Conservation (phyloP, 108 stramenopile genomes). For the Nannochloropsis granulata region DNA sequence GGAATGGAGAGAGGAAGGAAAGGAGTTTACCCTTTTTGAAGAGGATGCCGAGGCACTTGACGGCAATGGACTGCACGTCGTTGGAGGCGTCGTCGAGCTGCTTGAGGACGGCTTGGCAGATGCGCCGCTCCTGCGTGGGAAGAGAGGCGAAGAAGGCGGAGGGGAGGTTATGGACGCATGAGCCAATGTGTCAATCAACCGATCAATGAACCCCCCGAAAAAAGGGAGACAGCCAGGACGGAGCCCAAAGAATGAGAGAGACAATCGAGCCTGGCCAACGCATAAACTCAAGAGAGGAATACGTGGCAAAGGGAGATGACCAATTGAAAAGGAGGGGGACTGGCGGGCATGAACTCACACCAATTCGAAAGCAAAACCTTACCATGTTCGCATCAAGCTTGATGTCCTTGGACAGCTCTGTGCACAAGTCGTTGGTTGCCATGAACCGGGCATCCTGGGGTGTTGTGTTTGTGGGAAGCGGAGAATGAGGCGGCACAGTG, state of each 20-base stretch:
- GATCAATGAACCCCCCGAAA: neutral
- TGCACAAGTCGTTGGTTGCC: slow-evolving; percentile 92
- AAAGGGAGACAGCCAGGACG: neutral
- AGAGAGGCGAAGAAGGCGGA: neutral
- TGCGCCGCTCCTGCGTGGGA: slow-evolving; percentile 3
- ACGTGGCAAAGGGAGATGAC: neutral
- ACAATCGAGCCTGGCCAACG: neutral
- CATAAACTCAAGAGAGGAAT: neutral
- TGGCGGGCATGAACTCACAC: slow-evolving; percentile 44
- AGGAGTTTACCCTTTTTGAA: slow-evolving; percentile 47
- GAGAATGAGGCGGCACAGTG: neutral
- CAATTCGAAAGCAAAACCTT: slow-evolving; percentile 1
- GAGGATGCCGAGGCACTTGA: slow-evolving; percentile 81
- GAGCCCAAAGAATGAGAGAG: neutral
- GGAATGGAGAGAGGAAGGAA: neutral
- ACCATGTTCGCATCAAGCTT: slow-evolving; percentile 18
- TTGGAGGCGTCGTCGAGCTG: slow-evolving; percentile 79
- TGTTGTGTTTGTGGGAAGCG: neutral
- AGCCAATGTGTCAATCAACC: neutral
- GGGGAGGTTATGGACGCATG: neutral
- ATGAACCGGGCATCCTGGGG: slow-evolving; percentile 89
- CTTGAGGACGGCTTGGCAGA: slow-evolving; percentile 71
- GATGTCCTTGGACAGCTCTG: slow-evolving; percentile 49
- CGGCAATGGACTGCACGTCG: slow-evolving; percentile 91
- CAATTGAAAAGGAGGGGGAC: slow-evolving; percentile 42